Conservation (phyloP, 768 basidiomycete species). For the Chiua virens region DNA sequence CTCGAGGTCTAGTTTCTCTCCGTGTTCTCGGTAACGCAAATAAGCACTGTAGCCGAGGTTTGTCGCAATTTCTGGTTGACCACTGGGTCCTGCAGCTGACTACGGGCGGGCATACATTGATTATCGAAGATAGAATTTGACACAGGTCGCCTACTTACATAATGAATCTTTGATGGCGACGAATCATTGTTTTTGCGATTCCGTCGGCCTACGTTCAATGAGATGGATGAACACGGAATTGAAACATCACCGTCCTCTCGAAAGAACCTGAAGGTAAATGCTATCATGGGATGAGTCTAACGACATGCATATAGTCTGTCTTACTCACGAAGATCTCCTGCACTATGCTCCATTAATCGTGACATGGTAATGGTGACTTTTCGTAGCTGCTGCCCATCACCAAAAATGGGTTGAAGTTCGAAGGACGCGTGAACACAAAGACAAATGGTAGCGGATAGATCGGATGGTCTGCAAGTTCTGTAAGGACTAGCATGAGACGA, state of each 20-base stretch:
- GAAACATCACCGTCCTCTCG: neutral
- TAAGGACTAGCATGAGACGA: neutral
- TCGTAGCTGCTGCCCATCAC: slow-evolving; percentile 1
- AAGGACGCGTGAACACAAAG: slow-evolving; percentile 1
- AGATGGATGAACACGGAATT: neutral
- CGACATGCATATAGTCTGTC: no score
- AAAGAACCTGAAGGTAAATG: neutral
- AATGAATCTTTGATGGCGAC: neutral
- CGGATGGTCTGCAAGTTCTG: neutral
- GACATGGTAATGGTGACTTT: neutral
- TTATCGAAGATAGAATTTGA: neutral
- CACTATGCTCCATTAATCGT: neutral
- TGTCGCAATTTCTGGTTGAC: neutral
- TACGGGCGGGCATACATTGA: neutral
- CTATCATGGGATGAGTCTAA: neutral
- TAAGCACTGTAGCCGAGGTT: slow-evolving; percentile 1
- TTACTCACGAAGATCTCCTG: neutral
- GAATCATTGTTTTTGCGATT: neutral
- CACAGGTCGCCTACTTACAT: neutral
- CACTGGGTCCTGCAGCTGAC: neutral
- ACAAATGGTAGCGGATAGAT: neutral
- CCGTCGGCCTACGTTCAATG: neutral
- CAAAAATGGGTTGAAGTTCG: slow-evolving; percentile 4
- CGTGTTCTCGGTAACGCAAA: neutral
- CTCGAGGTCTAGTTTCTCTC: neutral